Base-by-base conservation (phyloP, 1,284 basidiomycete genomes). In the Microbotryum violaceum region DNA sequence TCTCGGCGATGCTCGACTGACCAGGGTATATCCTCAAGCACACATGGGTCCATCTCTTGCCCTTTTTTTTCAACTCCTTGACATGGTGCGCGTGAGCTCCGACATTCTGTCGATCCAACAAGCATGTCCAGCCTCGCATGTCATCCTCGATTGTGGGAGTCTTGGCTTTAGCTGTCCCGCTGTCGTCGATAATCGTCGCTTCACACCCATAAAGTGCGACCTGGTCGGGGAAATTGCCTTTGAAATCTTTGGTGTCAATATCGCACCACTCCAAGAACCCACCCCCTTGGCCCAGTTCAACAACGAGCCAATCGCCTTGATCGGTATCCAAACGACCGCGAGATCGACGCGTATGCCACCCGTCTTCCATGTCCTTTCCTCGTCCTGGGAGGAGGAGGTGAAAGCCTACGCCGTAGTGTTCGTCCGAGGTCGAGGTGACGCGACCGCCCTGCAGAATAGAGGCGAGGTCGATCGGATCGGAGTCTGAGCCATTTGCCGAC, bases 331-430 rank as follows among this genome's bases (percentile, higher is more conserved):
- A 29, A 49, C 65, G 20, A 3, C 66, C 79, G 56, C 94, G 81
- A 70, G 87, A 92, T 60, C 96, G 83, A 74, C 88, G 89, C 2
- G 94, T 97, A 77, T 98, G 96, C 96, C 94, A 98, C 8, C 96
- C 94, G 74, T 97, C 93, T n/a, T 91, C 86, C 92, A 98, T 98
- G 42, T 62, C 74, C 73, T 73, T 72, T 74, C 88, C 88, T 74
- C 94, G 79, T 37, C 94, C 94, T 2, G 92, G 92, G 45, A 97
- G 79, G 58, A 97, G 84, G 63, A 98, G 78, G 76, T 98, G 97
- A 8, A 85, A 82, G 1, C 93, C 93, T 5, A 87, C 82, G 25
- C 93, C 93, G 72, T 91, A 98, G 78, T 98, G 94, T 73, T 97
- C 89, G 77, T 98, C 91, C 37, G 77, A 79, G 61, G 78, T 78